These are phyloP conservation scores for Rhazya stricta DNA, from an alignment of 257 asterid species.

Conservation along the genomic window DNA sequence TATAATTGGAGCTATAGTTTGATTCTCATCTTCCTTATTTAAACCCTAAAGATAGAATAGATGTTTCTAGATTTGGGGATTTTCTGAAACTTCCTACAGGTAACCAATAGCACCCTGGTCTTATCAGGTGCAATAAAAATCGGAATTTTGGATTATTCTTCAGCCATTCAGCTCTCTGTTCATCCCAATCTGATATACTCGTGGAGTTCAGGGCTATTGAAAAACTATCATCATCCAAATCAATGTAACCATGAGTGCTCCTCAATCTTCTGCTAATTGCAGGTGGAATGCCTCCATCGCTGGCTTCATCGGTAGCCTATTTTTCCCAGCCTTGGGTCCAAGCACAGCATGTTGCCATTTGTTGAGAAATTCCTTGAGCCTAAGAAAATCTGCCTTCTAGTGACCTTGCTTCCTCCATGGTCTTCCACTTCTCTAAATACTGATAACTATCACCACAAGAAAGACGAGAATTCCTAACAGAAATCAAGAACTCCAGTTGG, in stretches of 20 bases:
- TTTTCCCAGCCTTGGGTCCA: constrained; percentile 28
- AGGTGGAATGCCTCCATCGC: constrained; percentile 32
- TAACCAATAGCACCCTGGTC: too few relatives aligned
- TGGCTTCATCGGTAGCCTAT: constrained; percentile 5
- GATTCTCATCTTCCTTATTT: too few relatives aligned
- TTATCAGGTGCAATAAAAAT: too few relatives aligned
- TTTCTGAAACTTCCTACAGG: too few relatives aligned
- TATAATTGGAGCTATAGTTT: too few relatives aligned
- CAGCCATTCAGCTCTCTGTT: too few relatives aligned
- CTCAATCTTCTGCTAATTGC: constrained; percentile 32
- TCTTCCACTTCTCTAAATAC: constrained; percentile 42
- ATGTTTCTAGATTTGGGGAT: too few relatives aligned
- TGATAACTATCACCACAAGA: constrained; percentile 7
- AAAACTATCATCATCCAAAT: constrained; percentile 40
- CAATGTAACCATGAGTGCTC: constrained; percentile 17
- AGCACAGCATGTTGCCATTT: constrained; percentile 64
- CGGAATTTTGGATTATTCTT: too few relatives aligned
- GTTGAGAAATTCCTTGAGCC: constrained; percentile 51
- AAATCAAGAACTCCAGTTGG: constrained; percentile 20
- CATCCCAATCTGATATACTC: too few relatives aligned
- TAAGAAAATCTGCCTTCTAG: constrained; percentile 74
- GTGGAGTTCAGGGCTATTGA: constrained; percentile 39
- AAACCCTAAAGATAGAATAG: too few relatives aligned
- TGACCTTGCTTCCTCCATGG: constrained; percentile 46
- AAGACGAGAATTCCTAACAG: constrained; percentile 13